phyloP scores from a whole-genome alignment of 768 basidiomycete species.

The Boletus sp. region DNA sequence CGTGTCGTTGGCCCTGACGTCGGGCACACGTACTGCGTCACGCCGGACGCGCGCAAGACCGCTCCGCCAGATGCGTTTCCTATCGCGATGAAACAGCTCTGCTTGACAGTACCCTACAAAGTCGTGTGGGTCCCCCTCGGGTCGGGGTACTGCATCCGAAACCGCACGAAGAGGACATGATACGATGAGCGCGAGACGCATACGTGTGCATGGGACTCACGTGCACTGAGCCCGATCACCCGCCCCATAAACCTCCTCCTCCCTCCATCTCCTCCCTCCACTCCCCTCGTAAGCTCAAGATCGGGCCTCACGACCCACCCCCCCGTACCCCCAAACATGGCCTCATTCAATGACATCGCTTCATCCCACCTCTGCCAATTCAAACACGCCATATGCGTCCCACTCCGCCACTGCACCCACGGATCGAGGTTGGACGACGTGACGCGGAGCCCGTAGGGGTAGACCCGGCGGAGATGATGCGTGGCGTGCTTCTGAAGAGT shows the following conservation, averaged over 20 bases:
- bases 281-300: slow-evolving; percentile 14
- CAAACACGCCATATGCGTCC: slow-evolving; percentile 54
- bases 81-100: slow-evolving; percentile 40
- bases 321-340: slow-evolving; percentile 51
- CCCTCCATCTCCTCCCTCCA: not conserved
- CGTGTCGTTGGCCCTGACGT: not conserved
- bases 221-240: slow-evolving; percentile 43
- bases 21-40: slow-evolving; percentile 22
- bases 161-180: not conserved
- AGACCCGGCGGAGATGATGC: slow-evolving; percentile 51
- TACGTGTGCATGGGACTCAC: slow-evolving; percentile 28
- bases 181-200: not conserved
- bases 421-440: slow-evolving; percentile 53
- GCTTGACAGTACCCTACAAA: slow-evolving; percentile 45
- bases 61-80: slow-evolving; percentile 44
- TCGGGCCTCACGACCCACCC: slow-evolving; percentile 56
- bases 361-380: slow-evolving; percentile 64
- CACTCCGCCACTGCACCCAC: slow-evolving; percentile 50
- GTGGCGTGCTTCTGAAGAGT: slow-evolving; percentile 42
- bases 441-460: slow-evolving; percentile 55
- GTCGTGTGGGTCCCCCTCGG: slow-evolving; percentile 33
- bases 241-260: slow-evolving; percentile 28
- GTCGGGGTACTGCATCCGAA: slow-evolving; percentile 40
- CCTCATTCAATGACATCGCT: slow-evolving; percentile 61
- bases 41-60: slow-evolving; percentile 34